A percentile compares a stretch with the other conserved stretches of the same genome.
Evolutionary conservation across 2,329 filamentous ascomycete genomes (phyloP).

Genomic region (Nothophaeocryptopus gaeumannii): DNA sequence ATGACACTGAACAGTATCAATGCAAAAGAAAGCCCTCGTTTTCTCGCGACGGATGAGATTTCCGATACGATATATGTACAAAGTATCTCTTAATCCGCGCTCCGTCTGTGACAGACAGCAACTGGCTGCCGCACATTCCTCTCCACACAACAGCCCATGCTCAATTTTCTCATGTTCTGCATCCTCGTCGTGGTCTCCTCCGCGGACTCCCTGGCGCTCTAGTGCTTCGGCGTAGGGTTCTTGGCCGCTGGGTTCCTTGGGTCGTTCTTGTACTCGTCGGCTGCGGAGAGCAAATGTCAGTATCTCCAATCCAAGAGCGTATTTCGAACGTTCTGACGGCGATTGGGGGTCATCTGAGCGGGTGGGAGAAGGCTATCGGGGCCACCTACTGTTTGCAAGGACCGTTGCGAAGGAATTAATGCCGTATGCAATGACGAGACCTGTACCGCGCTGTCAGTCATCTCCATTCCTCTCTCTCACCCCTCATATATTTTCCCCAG

Average conservation of each 20-base stretch:
- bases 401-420: conserved; percentile 78
- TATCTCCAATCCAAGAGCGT: background rate
- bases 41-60: too few relatives aligned
- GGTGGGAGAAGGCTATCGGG: background rate
- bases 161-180: too few relatives aligned
- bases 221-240: conserved; percentile 36
- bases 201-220: conserved; percentile 8
- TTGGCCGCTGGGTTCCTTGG: conserved; percentile 70
- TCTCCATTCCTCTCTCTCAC: conserved; percentile 1
- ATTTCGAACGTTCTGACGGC: too few relatives aligned
- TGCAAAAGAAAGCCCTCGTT: too few relatives aligned
- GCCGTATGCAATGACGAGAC: conserved; percentile 83
- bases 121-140: too few relatives aligned
- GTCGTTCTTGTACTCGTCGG: conserved; percentile 95
- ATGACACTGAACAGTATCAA: too few relatives aligned
- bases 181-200: background rate
- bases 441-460: conserved; percentile 46
- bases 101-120: too few relatives aligned
- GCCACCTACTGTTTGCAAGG: conserved; percentile 71
- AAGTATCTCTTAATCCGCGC: too few relatives aligned
- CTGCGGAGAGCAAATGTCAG: conserved; percentile 47
- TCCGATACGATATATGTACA: too few relatives aligned
- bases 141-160: too few relatives aligned
- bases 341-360: too few relatives aligned
- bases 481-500: background rate